A percentile compares a stretch with the other conserved stretches of the same genome.
Conservation (phyloP, 2,329 filamentous ascomycete genomes). For the Trichoderma guizhouense region DNA sequence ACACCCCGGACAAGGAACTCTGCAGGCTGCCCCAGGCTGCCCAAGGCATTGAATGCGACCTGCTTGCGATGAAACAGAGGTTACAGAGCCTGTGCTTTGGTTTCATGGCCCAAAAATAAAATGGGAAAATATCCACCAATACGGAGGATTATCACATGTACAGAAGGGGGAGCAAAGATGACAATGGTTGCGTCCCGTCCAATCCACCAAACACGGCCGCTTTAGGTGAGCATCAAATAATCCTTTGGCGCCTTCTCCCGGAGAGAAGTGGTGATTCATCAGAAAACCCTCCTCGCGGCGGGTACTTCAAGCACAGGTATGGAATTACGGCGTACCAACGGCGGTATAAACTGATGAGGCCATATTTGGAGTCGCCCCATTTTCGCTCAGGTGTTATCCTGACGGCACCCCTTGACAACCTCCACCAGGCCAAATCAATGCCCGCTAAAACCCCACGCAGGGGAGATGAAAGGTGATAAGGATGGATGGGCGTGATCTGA, state of each 20-base stretch:
- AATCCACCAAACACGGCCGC: not conserved
- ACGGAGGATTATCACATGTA: not conserved
- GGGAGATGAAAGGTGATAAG: constrained; percentile 1
- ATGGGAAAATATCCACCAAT: constrained; percentile 5
- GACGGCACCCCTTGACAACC: not conserved
- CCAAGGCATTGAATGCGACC: constrained; percentile 1
- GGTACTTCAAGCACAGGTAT: not conserved
- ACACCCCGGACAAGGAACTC: constrained; percentile 10
- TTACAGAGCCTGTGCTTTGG: constrained; percentile 9
- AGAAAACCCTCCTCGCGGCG: not conserved
- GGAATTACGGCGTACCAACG: not conserved
- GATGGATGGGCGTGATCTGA: not conserved
- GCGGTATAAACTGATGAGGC: not conserved
- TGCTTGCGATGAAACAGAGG: constrained; percentile 14
- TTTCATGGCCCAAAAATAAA: constrained; percentile 8
- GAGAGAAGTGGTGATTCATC: not conserved
- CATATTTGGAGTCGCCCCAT: not conserved
- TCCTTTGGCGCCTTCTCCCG: not conserved
- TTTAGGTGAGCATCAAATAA: not conserved
- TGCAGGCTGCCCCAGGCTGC: not conserved
- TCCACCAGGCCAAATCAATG: constrained; percentile 10
- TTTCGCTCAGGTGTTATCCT: constrained; percentile 8
- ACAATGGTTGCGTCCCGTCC: not conserved
- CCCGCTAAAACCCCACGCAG: not conserved
- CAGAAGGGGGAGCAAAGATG: not conserved